Evolutionary conservation across 371 early-diverging fungal species (phyloP).

Genomic region (Rhizomucor pusillus): DNA sequence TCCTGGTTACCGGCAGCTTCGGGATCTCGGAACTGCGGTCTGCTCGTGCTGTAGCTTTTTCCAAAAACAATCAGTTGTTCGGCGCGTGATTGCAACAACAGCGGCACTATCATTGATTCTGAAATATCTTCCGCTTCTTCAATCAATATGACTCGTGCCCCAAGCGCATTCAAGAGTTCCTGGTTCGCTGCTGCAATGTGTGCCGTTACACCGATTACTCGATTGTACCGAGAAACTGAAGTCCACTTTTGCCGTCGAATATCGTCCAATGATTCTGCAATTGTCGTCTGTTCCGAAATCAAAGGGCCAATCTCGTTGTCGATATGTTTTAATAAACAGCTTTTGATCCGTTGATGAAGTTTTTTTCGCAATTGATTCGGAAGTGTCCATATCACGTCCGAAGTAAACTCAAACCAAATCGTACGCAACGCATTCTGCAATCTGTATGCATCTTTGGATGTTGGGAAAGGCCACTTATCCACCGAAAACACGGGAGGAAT

Average conservation of each 20-base stretch:
- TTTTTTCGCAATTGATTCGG: not conserved
- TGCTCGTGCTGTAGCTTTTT: constrained; percentile 3
- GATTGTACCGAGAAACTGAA: constrained; percentile 26
- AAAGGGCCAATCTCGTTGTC: constrained; percentile 26
- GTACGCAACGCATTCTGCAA: constrained; percentile 12
- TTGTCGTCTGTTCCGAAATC: constrained; percentile 21
- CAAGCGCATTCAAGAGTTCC: constrained; percentile 20
- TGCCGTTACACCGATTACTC: constrained; percentile 39
- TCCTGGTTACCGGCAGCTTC: constrained; percentile 14
- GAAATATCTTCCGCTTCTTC: constrained; percentile 36
- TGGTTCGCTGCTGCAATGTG: constrained; percentile 36
- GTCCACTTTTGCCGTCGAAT: constrained; percentile 20
- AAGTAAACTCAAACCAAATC: constrained; percentile 11
- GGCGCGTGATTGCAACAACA: constrained; percentile 20
- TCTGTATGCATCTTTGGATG: constrained; percentile 7
- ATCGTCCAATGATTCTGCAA: constrained; percentile 19
- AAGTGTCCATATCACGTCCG: constrained; percentile 17
- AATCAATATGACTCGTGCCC: constrained; percentile 34
- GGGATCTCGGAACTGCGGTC: constrained; percentile 11
- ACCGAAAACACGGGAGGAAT: constrained; percentile 15
- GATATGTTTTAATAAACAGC: constrained; percentile 14
- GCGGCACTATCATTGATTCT: constrained; percentile 21
- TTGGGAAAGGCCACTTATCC: constrained; percentile 29
- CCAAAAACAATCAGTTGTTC: constrained; percentile 43
- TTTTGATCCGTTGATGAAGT: constrained; percentile 9